Conservation (phyloP, 805 yeast species). For the Metschnikowia orientalis region DNA sequence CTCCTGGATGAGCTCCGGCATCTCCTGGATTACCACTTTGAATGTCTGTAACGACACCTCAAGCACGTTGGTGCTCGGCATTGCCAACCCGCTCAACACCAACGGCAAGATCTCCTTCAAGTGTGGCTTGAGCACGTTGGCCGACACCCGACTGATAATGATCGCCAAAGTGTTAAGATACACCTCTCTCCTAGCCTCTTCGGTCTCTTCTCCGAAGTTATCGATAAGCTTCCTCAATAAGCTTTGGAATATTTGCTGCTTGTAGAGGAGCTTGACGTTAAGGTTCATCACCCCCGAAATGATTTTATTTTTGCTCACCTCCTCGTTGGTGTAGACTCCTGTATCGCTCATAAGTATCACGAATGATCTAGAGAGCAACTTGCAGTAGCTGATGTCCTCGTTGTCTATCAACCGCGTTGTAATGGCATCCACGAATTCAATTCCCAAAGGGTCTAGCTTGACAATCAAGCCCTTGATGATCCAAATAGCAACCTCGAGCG, state of each 20-base stretch:
- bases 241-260: slow-evolving; percentile 70
- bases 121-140: slow-evolving; percentile 59
- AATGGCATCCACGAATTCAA: slow-evolving; percentile 20
- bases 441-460: slow-evolving; percentile 44
- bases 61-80: slow-evolving; percentile 46
- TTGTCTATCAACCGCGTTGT: slow-evolving; percentile 25
- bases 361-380: slow-evolving; percentile 46
- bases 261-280: slow-evolving; percentile 64
- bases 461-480: slow-evolving; percentile 63
- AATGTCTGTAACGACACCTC: slow-evolving; percentile 61
- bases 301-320: slow-evolving; percentile 23
- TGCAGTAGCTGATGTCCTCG: slow-evolving; percentile 23
- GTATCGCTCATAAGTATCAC: slow-evolving; percentile 68
- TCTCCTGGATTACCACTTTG: slow-evolving; percentile 48
- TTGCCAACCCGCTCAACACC: slow-evolving; percentile 56
- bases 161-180: slow-evolving; percentile 64
- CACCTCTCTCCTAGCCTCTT: slow-evolving; percentile 37
- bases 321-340: slow-evolving; percentile 49
- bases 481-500: slow-evolving; percentile 64
- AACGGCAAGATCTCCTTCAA: slow-evolving; percentile 65
- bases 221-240: slow-evolving; percentile 53
- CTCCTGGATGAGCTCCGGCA: slow-evolving; percentile 47
- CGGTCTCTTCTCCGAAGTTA: slow-evolving; percentile 30
- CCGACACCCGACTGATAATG: slow-evolving; percentile 61
- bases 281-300: slow-evolving; percentile 48